Percentiles rank a stretch among this genome's conserved stretches.
Conservation (phyloP, 2,329 filamentous ascomycete species). For the Ambrosiella beaveri region DNA sequence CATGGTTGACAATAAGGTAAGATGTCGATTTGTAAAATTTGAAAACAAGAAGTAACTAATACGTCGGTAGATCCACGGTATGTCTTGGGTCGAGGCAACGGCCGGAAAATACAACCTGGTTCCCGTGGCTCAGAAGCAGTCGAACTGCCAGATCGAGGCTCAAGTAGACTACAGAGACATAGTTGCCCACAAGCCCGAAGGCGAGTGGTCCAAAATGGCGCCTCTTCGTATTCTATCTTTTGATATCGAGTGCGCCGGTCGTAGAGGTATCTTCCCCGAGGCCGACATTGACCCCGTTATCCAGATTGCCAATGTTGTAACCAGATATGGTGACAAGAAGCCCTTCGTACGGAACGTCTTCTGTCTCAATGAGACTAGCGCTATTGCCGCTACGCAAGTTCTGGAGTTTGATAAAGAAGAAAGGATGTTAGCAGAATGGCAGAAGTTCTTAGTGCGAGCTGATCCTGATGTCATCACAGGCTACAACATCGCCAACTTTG, state of each 20-base stretch:
- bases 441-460: conserved; percentile 71
- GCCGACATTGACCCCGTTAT: conserved; percentile 85
- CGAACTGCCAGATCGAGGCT: conserved; percentile 93
- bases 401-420: conserved; percentile 67
- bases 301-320: conserved; percentile 94
- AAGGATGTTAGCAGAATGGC: conserved; percentile 85
- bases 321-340: conserved; percentile 83
- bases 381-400: conserved; percentile 89
- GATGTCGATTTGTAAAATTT: conserved; percentile 11
- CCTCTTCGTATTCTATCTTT: conserved; percentile 85
- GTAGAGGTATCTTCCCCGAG: conserved; percentile 95
- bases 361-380: conserved; percentile 76
- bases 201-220: conserved; percentile 97
- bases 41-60: conserved; percentile 14
- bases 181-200: conserved; percentile 71
- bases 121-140: conserved; percentile 49
- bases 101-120: conserved; percentile 57
- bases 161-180: conserved; percentile 66
- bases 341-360: conserved; percentile 95
- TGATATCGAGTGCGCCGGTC: conserved; percentile 95
- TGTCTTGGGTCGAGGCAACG: conserved; percentile 92
- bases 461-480: conserved; percentile 97
- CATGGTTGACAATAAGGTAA: conserved; percentile 88
- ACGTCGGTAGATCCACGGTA: conserved; percentile 53
- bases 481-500: conserved; percentile 98